Evolutionary conservation across 1,139 yeast genomes (phyloP), one percentile per base, ranked within the genome.

Genomic region (Suhomyces terraborum): DNA sequence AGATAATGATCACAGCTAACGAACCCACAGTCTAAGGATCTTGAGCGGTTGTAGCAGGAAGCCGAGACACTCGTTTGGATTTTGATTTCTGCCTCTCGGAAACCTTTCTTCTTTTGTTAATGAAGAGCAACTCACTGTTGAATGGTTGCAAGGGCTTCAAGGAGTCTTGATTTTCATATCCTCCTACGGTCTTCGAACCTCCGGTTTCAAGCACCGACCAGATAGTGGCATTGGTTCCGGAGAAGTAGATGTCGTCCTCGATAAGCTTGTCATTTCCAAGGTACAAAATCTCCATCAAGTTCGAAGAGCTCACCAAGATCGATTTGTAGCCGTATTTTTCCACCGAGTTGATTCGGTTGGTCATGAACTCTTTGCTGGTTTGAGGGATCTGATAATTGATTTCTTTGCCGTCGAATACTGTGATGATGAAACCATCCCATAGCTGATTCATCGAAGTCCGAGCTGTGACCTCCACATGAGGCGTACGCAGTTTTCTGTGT

Each of bases 391-490:
- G 78, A 55, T 83, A 84, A 41, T 69, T 72, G 13, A 76, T 66
- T 12, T 83, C 69, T 35, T 74, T 73, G 0, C 95, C 95, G 45
- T 76, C 75, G 18, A 80, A 78, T 3, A 77, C 73, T 0, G 71
- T 62, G 67, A 88, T 77, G 1, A 88, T 82, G 75, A 88, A 88
- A 0, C 94, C 95, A 59, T 85, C 89, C 91, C 94, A 86, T 6
- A 77, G 49, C 41, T 71, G 69, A 32, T 59, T 51, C 28, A 54
- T 46, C 2, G 48, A 38, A 14, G 41, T 35, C 7, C 32, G 35
- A 20, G 46, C 42, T 12, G 18, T 10, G 12, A 17, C 24, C 22
- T 30, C 28, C 36, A 10, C 10, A 13, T 21, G 12, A 17, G 30
- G 12, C 25, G 13, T 19, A 14, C 26, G 19, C 17, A n/a, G 12